Percentiles rank a stretch among this genome's conserved stretches.
These are phyloP conservation scores for Mycena kentingensis DNA, from an alignment of 768 basidiomycete species.

Conservation along the genomic window DNA sequence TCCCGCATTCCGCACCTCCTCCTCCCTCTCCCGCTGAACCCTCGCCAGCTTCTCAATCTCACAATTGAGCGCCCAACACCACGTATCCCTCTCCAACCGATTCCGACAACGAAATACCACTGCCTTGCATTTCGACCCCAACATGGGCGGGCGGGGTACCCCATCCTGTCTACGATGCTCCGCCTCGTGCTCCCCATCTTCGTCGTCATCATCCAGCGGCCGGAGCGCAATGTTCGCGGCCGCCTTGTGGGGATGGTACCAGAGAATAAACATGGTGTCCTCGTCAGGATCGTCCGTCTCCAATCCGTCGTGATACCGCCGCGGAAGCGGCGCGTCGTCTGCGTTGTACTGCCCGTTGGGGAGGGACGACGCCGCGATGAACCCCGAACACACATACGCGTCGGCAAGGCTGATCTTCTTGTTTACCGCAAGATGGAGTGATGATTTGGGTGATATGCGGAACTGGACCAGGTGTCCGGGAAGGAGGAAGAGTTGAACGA, in stretches of 20 bases:
- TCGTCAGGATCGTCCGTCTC: constrained; percentile 86
- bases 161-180: too few species aligned
- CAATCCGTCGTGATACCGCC: constrained; percentile 87
- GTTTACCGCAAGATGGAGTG: constrained; percentile 57
- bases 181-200: constrained; percentile 23
- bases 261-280: constrained; percentile 85
- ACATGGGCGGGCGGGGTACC: constrained; percentile 47
- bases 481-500: constrained; percentile 73
- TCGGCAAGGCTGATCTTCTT: constrained; percentile 66
- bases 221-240: constrained; percentile 26
- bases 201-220: constrained; percentile 31
- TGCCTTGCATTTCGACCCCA: constrained; percentile 61
- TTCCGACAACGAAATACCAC: constrained; percentile 74
- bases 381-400: constrained; percentile 86
- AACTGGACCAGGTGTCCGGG: constrained; percentile 76
- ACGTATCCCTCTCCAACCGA: constrained; percentile 86
- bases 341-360: constrained; percentile 65
- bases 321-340: constrained; percentile 52
- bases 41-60: constrained; percentile 85
- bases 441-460: constrained; percentile 57
- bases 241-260: constrained; percentile 51
- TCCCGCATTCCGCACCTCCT: constrained; percentile 64
- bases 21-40: constrained; percentile 63
- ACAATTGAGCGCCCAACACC: constrained; percentile 92
- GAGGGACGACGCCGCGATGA: constrained; percentile 68